Conservation (phyloP, 228 moss, liverwort and hornwort species). For the Sphagnum fallax region DNA sequence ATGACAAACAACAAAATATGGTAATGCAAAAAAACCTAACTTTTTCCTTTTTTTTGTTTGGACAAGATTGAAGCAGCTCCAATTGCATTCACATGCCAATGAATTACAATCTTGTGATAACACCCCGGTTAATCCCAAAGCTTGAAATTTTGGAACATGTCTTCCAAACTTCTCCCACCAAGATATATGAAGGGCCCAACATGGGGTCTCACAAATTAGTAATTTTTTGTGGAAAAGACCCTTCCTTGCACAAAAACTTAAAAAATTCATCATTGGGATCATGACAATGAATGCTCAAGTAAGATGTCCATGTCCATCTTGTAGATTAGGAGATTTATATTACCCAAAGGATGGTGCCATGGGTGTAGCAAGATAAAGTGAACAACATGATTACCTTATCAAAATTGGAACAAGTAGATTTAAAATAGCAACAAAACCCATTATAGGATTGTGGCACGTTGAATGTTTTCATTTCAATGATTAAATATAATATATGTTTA, state of each 20-base stretch:
- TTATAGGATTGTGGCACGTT: too few species aligned
- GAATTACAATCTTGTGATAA: not conserved
- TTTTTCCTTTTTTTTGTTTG: not conserved
- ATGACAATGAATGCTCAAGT: not conserved
- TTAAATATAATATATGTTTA: too few species aligned
- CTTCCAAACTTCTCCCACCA: not conserved
- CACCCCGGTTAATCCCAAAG: not conserved
- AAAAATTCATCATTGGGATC: not conserved
- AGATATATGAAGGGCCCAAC: not conserved
- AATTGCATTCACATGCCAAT: not conserved
- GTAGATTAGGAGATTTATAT: not conserved
- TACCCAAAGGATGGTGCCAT: not conserved
- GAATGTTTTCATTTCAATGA: too few species aligned
- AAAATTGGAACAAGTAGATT: too few species aligned
- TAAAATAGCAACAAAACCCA: too few species aligned
- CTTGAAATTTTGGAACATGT: conserved; percentile 1
- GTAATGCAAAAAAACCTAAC: not conserved
- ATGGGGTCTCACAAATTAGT: not conserved
- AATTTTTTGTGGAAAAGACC: not conserved
- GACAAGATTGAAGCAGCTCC: not conserved
- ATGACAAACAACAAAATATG: not conserved
- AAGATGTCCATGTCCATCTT: not conserved
- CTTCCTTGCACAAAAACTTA: not conserved
- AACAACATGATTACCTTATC: too few species aligned
- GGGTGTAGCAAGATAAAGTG: too few species aligned